Evolutionary conservation across 495 filamentous ascomycete species (phyloP).

Genomic region (Talaromyces adpressus): DNA sequence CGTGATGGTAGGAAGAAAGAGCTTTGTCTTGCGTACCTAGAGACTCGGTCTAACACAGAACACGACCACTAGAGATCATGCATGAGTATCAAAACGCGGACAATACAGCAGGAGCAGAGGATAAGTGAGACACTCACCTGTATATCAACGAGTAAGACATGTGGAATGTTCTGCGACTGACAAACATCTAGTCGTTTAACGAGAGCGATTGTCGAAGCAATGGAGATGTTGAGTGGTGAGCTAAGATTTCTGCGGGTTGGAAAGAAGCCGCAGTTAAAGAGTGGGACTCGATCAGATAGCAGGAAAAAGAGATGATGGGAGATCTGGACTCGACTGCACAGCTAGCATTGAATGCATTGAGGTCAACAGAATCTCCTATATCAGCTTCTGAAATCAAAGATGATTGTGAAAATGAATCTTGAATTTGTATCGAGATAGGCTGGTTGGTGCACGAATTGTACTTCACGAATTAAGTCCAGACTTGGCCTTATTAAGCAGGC

Average conservation of each 20-base stretch:
- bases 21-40: background rate
- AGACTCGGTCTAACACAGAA: slow-evolving; percentile 5
- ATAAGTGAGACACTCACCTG: background rate
- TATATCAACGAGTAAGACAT: background rate
- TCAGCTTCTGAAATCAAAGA: background rate
- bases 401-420: background rate
- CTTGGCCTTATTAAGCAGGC: background rate
- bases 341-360: background rate
- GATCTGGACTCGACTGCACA: background rate
- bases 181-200: background rate
- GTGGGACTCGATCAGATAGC: background rate
- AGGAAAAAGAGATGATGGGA: background rate
- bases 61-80: background rate
- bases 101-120: background rate
- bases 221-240: background rate
- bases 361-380: background rate
- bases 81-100: background rate
- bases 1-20: background rate
- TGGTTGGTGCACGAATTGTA: background rate
- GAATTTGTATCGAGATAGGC: background rate
- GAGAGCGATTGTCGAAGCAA: background rate
- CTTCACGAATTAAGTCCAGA: background rate
- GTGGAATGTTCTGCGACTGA: background rate
- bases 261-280: slow-evolving; percentile 1
- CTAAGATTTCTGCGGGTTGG: background rate